Conservation (phyloP, 2,329 filamentous ascomycete genomes). For the Akanthomyces uredinophilus region DNA sequence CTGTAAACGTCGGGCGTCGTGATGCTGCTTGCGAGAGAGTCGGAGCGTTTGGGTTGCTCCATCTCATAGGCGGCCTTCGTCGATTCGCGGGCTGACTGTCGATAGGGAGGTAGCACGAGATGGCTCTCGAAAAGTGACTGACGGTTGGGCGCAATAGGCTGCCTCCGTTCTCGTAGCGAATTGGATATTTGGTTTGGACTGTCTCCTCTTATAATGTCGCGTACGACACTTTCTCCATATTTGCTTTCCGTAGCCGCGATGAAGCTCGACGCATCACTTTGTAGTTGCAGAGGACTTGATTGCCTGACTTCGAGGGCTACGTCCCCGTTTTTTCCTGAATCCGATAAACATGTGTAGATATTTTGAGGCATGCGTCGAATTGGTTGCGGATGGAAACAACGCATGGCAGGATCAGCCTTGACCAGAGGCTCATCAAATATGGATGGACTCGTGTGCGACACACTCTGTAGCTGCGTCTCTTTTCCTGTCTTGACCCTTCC, state of each 20-base stretch:
- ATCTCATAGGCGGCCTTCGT: neutral
- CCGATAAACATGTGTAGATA: neutral
- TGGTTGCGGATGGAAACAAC: constrained; percentile 10
- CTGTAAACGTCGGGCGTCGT: neutral
- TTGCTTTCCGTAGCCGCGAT: neutral
- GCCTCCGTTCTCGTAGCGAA: neutral
- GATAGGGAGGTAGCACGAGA: neutral
- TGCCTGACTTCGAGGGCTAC: neutral
- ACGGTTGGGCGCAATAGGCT: neutral
- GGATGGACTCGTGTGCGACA: constrained; percentile 3
- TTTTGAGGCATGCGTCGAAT: constrained; percentile 2
- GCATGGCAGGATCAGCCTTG: neutral
- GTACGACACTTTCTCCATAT: neutral
- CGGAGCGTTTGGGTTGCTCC: neutral
- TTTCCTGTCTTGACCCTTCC: neutral
- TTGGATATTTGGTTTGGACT: neutral
- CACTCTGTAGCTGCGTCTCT: neutral
- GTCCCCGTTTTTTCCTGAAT: neutral
- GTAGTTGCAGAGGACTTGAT: neutral
- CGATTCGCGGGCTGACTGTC: neutral
- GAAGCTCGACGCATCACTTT: neutral
- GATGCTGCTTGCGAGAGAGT: neutral
- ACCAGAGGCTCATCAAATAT: neutral
- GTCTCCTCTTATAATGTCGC: neutral
- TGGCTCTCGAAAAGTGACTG: neutral